Evolutionary conservation across 2,329 filamentous ascomycete species (phyloP).

Genomic region (Hypocrella siamensis): DNA sequence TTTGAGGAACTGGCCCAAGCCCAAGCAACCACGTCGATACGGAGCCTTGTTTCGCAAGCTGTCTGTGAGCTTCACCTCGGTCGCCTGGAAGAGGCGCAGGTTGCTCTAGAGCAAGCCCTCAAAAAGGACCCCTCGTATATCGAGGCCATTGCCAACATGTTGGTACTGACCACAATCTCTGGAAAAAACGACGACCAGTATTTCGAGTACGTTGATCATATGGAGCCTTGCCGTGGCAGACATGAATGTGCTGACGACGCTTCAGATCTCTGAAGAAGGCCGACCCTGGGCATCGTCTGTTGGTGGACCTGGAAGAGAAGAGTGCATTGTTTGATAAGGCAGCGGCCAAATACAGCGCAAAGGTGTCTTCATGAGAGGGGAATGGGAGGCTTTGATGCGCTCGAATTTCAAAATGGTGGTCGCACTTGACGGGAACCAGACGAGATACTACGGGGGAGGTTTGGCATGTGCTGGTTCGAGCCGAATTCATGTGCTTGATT

Average conservation of each 20-base stretch:
- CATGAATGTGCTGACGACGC: constrained; percentile 9
- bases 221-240: background rate
- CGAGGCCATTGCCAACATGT: constrained; percentile 66
- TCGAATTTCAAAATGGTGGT: no score
- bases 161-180: constrained; percentile 63
- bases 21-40: constrained; percentile 60
- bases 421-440: no score
- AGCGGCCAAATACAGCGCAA: constrained; percentile 72
- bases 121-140: constrained; percentile 55
- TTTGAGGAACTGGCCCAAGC: constrained; percentile 91
- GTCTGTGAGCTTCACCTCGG: constrained; percentile 85
- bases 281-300: constrained; percentile 52
- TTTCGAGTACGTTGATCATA: constrained; percentile 35
- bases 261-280: constrained; percentile 38
- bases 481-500: no score
- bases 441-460: no score
- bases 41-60: constrained; percentile 72
- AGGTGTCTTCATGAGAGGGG: constrained; percentile 41
- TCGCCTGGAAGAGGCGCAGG: constrained; percentile 74
- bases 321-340: constrained; percentile 75
- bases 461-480: no score
- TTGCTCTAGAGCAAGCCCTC: constrained; percentile 66
- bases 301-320: constrained; percentile 70
- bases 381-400: constrained; percentile 9
- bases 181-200: constrained; percentile 56